Conservation (phyloP, 441 rosid species). For the Jatropha multifida region DNA sequence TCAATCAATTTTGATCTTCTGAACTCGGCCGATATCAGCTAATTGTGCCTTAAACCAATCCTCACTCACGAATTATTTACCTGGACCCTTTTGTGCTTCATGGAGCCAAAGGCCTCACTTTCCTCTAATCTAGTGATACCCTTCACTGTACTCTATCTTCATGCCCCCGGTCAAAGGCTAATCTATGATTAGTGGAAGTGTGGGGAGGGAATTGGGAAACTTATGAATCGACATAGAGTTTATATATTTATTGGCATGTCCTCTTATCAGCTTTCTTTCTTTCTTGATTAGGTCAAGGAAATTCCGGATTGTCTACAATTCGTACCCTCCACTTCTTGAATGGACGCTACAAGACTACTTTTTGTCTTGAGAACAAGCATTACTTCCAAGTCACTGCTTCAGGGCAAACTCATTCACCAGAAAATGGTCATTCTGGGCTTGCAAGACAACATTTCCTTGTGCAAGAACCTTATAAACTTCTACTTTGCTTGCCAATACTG, state of each 20-base stretch:
- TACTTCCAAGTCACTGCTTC: conserved; percentile 34
- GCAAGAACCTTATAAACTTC: conserved; percentile 54
- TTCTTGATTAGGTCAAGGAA: not conserved
- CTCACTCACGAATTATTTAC: too few species aligned
- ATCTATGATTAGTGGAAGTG: too few species aligned
- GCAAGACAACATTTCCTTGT: conserved; percentile 42
- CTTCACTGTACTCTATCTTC: too few species aligned
- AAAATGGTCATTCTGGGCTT: conserved; percentile 47
- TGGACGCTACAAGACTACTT: conserved; percentile 38
- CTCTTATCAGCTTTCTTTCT: not conserved
- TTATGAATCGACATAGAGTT: too few species aligned
- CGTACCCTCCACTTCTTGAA: conserved; percentile 15
- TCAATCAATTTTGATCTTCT: too few species aligned
- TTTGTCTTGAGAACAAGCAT: conserved; percentile 39
- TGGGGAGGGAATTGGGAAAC: too few species aligned
- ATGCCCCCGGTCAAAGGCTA: too few species aligned
- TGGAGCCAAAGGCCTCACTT: too few species aligned
- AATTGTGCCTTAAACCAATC: too few species aligned
- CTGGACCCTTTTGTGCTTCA: too few species aligned
- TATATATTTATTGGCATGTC: not conserved
- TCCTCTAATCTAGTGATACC: too few species aligned
- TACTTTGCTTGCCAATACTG: conserved; percentile 52
- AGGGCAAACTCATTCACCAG: conserved; percentile 55
- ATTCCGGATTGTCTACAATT: not conserved
- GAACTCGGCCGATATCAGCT: too few species aligned